Conservation (phyloP, 495 filamentous ascomycete genomes). For the Oidiodendron maius region DNA sequence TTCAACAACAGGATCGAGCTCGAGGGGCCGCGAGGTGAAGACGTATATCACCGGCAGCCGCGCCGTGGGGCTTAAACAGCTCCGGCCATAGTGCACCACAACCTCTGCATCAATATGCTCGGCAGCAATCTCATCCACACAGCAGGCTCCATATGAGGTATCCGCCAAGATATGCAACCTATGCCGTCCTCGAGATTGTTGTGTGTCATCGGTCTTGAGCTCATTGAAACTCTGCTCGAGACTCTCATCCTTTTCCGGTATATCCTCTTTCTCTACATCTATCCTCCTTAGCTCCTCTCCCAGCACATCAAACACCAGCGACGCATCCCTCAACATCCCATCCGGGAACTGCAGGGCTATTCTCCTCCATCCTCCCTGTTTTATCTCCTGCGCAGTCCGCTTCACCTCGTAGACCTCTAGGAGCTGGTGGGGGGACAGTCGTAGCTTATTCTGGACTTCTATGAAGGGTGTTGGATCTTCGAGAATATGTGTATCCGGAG, state of each 20-base stretch:
- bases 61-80: slow-evolving; percentile 86
- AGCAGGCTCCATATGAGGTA: slow-evolving; percentile 95
- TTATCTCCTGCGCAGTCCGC: slow-evolving; percentile 71
- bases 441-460: slow-evolving; percentile 29
- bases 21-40: slow-evolving; percentile 69
- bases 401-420: slow-evolving; percentile 78
- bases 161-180: slow-evolving; percentile 86
- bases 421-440: slow-evolving; percentile 65
- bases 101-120: slow-evolving; percentile 89
- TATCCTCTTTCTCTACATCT: slow-evolving; percentile 7
- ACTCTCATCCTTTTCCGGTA: background rate
- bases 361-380: slow-evolving; percentile 59
- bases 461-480: slow-evolving; percentile 45
- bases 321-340: slow-evolving; percentile 79
- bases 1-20: slow-evolving; percentile 46
- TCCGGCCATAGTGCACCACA: slow-evolving; percentile 90
- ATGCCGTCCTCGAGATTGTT: slow-evolving; percentile 22
- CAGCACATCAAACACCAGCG: slow-evolving; percentile 69
- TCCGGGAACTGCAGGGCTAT: slow-evolving; percentile 95
- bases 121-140: slow-evolving; percentile 94
- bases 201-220: background rate
- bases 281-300: slow-evolving; percentile 46
- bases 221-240: background rate
- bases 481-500: slow-evolving; percentile 76
- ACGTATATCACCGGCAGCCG: slow-evolving; percentile 87